A percentile compares a stretch with the other conserved stretches of the same genome.
Conservation (phyloP, 208 protist genomes). For the Trypanosoma rangeli region DNA sequence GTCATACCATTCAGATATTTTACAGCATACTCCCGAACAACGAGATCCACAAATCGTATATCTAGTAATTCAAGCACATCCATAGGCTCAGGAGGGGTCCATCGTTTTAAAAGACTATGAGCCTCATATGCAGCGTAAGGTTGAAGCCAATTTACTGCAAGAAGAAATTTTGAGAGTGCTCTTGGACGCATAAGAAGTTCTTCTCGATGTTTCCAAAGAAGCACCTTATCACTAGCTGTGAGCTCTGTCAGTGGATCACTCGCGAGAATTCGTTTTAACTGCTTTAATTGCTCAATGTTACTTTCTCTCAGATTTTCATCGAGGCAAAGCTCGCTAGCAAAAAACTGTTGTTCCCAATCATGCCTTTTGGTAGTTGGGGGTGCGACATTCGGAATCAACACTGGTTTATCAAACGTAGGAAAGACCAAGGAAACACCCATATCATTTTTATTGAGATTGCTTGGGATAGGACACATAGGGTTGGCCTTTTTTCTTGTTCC, state of each 20-base stretch:
- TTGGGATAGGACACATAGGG: conserved; percentile 35
- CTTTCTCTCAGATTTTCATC: conserved; percentile 33
- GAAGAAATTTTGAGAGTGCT: conserved; percentile 76
- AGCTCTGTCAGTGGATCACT: conserved; percentile 66
- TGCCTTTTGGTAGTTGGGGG: conserved; percentile 36
- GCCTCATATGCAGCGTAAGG: conserved; percentile 64
- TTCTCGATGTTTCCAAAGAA: conserved; percentile 74
- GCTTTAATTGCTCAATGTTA: conserved; percentile 55
- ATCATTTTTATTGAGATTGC: conserved; percentile 37
- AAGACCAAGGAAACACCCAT: conserved; percentile 39
- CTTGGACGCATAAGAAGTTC: conserved; percentile 48
- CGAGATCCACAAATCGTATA: conserved; percentile 57
- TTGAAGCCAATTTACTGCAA: conserved; percentile 66
- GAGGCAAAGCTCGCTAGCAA: conserved; percentile 25
- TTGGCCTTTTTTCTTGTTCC: conserved; percentile 38
- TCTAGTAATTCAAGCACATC: conserved; percentile 85
- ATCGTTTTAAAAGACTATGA: conserved; percentile 51
- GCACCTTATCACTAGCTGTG: conserved; percentile 50
- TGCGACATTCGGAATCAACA: conserved; percentile 50
- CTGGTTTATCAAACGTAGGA: conserved; percentile 44
- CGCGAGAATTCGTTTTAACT: conserved; percentile 50
- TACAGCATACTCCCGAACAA: conserved; percentile 74
- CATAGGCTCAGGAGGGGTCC: conserved; percentile 50
- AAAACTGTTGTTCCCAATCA: conserved; percentile 19
- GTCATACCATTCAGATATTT: conserved; percentile 52